Percentiles rank a stretch among this genome's conserved stretches.
Evolutionary conservation across 179 eudicot genomes (phyloP).

Genomic region (Monotropa hypopitys): DNA sequence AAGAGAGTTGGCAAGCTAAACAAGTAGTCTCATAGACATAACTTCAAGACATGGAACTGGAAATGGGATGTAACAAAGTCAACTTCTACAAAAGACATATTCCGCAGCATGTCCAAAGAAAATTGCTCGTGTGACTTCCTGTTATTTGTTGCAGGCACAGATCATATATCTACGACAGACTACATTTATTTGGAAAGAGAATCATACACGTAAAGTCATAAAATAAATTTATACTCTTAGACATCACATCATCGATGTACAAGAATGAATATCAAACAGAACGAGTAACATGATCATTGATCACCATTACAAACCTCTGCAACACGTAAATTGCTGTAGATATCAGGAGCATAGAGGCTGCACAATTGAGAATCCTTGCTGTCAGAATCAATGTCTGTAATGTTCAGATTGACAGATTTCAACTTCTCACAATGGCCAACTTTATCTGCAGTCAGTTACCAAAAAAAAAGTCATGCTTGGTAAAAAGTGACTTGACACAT

Average conservation of each 20-base stretch:
- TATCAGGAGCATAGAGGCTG: constrained; percentile 57
- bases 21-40: not conserved
- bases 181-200: not conserved
- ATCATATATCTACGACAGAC: not conserved
- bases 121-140: not conserved
- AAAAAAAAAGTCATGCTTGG: not conserved
- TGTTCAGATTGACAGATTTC: constrained; percentile 20
- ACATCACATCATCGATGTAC: not conserved
- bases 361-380: constrained; percentile 65
- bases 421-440: constrained; percentile 14
- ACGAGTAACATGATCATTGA: not conserved
- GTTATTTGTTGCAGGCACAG: not conserved
- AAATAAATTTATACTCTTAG: not conserved
- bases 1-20: constrained; percentile 4
- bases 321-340: constrained; percentile 44
- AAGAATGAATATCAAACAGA: not conserved
- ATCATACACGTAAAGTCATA: not conserved
- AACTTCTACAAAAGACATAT: not conserved
- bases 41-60: not conserved
- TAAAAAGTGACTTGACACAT: not conserved
- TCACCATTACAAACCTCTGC: constrained; percentile 43
- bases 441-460: constrained; percentile 17
- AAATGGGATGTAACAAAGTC: not conserved
- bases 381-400: constrained; percentile 57
- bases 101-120: not conserved